Evolutionary conservation across 148 eudicot species (phyloP).

Genomic region (Camellia lanceoleosa): DNA sequence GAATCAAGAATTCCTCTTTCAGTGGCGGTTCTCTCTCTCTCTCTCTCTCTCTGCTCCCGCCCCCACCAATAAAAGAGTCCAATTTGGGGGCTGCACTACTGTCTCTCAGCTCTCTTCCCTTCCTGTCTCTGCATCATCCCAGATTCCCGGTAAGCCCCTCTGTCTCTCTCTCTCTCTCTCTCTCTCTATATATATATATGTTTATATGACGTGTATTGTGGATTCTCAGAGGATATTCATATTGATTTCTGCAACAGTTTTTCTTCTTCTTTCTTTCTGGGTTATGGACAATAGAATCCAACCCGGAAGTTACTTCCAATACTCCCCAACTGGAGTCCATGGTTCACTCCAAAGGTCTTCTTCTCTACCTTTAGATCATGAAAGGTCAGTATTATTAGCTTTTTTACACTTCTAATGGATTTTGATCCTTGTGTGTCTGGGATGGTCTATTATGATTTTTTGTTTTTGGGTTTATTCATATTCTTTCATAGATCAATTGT

Average conservation of each 20-base stretch:
- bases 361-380: constrained; percentile 41
- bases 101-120: not conserved
- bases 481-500: not conserved
- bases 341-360: constrained; percentile 43
- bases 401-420: not conserved
- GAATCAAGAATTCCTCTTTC: constrained; percentile 19
- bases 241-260: not conserved
- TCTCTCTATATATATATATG: not conserved
- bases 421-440: not conserved
- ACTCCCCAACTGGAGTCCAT: constrained; percentile 39
- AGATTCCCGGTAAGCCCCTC: constrained; percentile 1
- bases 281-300: constrained; percentile 45
- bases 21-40: constrained; percentile 8
- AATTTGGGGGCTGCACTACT: constrained; percentile 1
- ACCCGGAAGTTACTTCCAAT: constrained; percentile 51
- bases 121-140: not conserved
- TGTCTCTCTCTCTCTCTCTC: not conserved
- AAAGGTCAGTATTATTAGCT: constrained; percentile 23
- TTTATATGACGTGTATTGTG: not conserved
- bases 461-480: not conserved
- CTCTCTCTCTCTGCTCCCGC: not conserved
- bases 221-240: not conserved
- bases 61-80: constrained; percentile 3
- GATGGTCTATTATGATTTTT: not conserved
- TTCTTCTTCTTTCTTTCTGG: not conserved